Evolutionary conservation across 495 filamentous ascomycete genomes (phyloP).

Genomic region (Aspergillus carlsbadensis): DNA sequence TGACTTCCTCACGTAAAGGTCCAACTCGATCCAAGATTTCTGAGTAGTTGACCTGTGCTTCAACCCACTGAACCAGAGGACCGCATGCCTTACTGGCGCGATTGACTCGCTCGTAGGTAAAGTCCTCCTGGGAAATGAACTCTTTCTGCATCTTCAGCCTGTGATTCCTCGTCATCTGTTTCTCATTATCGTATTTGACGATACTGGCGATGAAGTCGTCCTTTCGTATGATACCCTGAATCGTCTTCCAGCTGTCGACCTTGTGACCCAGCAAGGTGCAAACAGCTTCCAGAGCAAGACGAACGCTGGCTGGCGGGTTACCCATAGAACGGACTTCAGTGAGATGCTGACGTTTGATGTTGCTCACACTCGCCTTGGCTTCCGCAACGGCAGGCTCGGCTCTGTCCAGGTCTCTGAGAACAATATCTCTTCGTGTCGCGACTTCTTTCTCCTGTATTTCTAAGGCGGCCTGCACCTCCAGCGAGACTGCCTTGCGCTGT

Average conservation of each 20-base stretch:
- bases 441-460: conserved; percentile 91
- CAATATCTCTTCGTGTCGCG: conserved; percentile 75
- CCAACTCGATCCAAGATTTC: conserved; percentile 95
- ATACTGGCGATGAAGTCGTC: conserved; percentile 99
- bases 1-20: conserved; percentile 87
- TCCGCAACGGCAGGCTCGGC: conserved; percentile 93
- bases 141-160: conserved; percentile 89
- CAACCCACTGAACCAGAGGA: conserved; percentile 94
- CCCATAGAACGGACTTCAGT: conserved; percentile 97
- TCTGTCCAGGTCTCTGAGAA: conserved; percentile 80
- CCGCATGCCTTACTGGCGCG: conserved; percentile 96
- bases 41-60: conserved; percentile 95
- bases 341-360: conserved; percentile 94
- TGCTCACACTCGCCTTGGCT: conserved; percentile 92
- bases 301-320: conserved; percentile 84
- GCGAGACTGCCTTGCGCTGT: conserved; percentile 78
- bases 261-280: conserved; percentile 92
- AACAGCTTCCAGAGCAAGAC: conserved; percentile 90
- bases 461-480: conserved; percentile 83
- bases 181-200: conserved; percentile 94
- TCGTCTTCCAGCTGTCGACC: conserved; percentile 83
- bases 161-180: conserved; percentile 82
- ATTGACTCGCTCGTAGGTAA: conserved; percentile 93
- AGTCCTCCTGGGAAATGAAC: conserved; percentile 87
- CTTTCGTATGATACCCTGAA: conserved; percentile 79